phyloP scores from a whole-genome alignment of 2,329 filamentous ascomycete genomes.

The Claviceps sp. region DNA sequence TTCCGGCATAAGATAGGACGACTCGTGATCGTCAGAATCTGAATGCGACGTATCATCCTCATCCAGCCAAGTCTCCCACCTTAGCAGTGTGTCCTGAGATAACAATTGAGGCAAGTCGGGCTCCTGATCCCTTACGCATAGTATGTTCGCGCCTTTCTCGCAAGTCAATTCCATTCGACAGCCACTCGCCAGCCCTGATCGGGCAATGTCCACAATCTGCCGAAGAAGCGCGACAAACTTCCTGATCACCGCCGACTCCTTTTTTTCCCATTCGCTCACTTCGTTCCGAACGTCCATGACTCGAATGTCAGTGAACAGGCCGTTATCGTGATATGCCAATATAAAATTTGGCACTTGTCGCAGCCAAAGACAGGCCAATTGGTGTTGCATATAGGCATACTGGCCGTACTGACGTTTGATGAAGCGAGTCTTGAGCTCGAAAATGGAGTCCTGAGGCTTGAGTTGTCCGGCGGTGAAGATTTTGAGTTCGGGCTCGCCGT shows the following conservation, averaged over 20 bases:
- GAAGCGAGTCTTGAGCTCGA: slow-evolving; percentile 32
- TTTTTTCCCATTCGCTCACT: not conserved
- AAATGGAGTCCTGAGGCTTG: slow-evolving; percentile 18
- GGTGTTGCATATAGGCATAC: slow-evolving; percentile 16
- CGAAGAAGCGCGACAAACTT: not conserved
- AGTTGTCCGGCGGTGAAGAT: not conserved
- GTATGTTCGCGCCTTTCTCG: not conserved
- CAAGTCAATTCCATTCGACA: not conserved
- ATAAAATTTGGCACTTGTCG: slow-evolving; percentile 25
- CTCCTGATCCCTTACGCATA: not conserved
- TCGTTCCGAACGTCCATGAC: not conserved
- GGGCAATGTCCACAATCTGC: not conserved
- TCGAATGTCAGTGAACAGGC: not conserved
- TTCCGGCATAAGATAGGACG: too few species aligned
- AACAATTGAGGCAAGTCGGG: not conserved
- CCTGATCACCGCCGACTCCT: not conserved
- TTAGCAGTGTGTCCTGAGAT: not conserved
- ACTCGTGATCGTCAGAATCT: not conserved
- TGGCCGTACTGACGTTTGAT: slow-evolving; percentile 6
- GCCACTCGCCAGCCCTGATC: not conserved
- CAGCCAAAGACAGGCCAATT: slow-evolving; percentile 30
- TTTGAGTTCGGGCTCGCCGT: slow-evolving; percentile 13
- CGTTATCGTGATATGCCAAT: slow-evolving; percentile 23
- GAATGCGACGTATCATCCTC: not conserved
- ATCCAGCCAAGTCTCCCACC: not conserved